A percentile compares a stretch with the other conserved stretches of the same genome.
Conservation (phyloP, 2,329 filamentous ascomycete genomes). For the Aureobasidium sp. region DNA sequence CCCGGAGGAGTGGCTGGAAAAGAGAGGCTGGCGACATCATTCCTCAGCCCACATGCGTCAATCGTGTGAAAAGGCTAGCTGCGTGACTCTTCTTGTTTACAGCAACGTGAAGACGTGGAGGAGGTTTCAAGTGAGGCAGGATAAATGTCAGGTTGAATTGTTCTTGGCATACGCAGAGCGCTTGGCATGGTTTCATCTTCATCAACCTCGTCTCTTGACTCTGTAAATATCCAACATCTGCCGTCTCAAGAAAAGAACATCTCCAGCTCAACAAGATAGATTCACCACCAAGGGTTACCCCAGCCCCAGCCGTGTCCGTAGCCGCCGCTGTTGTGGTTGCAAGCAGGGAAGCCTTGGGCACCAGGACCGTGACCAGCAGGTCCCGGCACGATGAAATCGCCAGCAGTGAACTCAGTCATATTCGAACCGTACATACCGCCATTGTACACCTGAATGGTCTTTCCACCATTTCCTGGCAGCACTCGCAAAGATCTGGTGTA, state of each 20-base stretch:
- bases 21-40: background rate
- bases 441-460: conserved; percentile 2
- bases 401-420: background rate
- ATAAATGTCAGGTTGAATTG: background rate
- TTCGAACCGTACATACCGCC: conserved; percentile 11
- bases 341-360: conserved; percentile 8
- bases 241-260: background rate
- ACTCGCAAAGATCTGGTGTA: conserved; percentile 45
- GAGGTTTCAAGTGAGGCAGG: background rate
- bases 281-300: conserved; percentile 2
- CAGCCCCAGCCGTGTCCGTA: conserved; percentile 11
- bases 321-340: conserved; percentile 6
- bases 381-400: conserved; percentile 11
- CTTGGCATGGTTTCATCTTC: background rate
- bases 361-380: conserved; percentile 1
- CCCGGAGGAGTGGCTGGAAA: background rate
- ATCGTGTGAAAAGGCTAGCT: background rate
- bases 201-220: background rate
- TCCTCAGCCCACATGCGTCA: background rate
- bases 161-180: background rate
- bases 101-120: background rate
- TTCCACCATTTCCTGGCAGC: conserved; percentile 28
- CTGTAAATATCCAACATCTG: background rate
- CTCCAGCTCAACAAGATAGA: too few relatives aligned
- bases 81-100: background rate